Evolutionary conservation across 1,284 basidiomycete genomes (phyloP), one percentile per base, ranked within the genome.

Genomic region (Veloboletus limbatus): DNA sequence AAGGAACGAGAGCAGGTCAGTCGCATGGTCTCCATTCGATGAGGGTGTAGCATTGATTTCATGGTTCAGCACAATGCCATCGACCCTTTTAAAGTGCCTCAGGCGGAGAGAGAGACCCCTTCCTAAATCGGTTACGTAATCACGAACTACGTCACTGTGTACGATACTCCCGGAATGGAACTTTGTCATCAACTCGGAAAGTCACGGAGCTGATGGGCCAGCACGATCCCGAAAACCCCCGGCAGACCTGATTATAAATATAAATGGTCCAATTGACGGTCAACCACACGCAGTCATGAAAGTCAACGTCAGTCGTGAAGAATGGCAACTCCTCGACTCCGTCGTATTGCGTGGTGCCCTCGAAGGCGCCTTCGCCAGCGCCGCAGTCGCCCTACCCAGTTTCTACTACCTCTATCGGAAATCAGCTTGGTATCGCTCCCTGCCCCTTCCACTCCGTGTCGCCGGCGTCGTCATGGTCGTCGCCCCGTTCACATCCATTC

Each of bases 391-490:
- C 1, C 54, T 80, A 10, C 82, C 86, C 6, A 69, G 68, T 2
- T 81, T 82, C 43, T 82, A 78, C 60, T 60, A 77, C 49, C 72
- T 85, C 27, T 73, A 85, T 48, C 73, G 75, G 7, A 68, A 69
- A 40, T 83, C 75, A 56, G 64, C 80, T 0, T 76, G 80, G 50
- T 95, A 91, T 66, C 80, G 85, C 49, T 57, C 69, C 0, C 75
- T 97, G 0, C 90, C 90, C 0, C 65, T 81, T 0, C 82, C 88
- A 0, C 74, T 94, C 52, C 94, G 94, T 63, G 74, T 82, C 0
- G 76, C 93, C n/a, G 85, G 85, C 17, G 73, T 81, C 18, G 75
- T 92, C 45, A 73, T 87, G 38, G 55, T 89, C 52, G 74, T 82
- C 45, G 80, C 88, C 1, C 91, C 90, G 0, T 63, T 76, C 26